Conservation (phyloP, 331 rosid genomes). For the Pyrus hybrid region DNA sequence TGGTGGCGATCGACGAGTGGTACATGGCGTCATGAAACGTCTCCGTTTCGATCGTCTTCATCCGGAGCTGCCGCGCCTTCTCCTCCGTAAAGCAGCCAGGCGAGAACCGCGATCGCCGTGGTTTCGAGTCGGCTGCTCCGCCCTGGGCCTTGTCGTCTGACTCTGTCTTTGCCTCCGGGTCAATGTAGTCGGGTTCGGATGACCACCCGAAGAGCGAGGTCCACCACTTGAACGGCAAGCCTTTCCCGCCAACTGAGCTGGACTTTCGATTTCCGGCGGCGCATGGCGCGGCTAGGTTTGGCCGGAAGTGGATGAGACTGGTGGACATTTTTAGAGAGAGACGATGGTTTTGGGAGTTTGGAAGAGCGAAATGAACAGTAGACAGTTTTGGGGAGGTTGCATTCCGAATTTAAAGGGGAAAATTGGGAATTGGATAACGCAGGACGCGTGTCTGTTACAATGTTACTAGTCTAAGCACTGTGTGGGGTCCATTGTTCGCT, state of each 20-base stretch:
- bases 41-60: slow-evolving; percentile 46
- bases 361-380: not conserved
- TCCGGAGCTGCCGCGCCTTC: slow-evolving; percentile 80
- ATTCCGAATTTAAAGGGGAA: not conserved
- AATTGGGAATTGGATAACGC: slow-evolving; percentile 45
- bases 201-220: slow-evolving; percentile 75
- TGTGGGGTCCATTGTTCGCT: slow-evolving; percentile 25
- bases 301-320: slow-evolving; percentile 23
- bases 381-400: not conserved
- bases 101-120: slow-evolving; percentile 31
- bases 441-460: slow-evolving; percentile 35
- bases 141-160: slow-evolving; percentile 6
- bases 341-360: not conserved
- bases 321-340: slow-evolving; percentile 39
- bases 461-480: not conserved
- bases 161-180: slow-evolving; percentile 15
- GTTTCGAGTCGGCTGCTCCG: slow-evolving; percentile 1
- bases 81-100: slow-evolving; percentile 82
- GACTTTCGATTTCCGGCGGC: slow-evolving; percentile 34
- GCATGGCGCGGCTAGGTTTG: slow-evolving; percentile 37
- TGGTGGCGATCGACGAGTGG: slow-evolving; percentile 87
- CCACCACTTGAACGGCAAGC: slow-evolving; percentile 62
- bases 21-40: slow-evolving; percentile 86
- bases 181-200: slow-evolving; percentile 84
- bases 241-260: slow-evolving; percentile 27